Percentiles rank a stretch among this genome's conserved stretches.
phyloP scores from a whole-genome alignment of 306 rosid genomes.

The Corylus heterophylla region DNA sequence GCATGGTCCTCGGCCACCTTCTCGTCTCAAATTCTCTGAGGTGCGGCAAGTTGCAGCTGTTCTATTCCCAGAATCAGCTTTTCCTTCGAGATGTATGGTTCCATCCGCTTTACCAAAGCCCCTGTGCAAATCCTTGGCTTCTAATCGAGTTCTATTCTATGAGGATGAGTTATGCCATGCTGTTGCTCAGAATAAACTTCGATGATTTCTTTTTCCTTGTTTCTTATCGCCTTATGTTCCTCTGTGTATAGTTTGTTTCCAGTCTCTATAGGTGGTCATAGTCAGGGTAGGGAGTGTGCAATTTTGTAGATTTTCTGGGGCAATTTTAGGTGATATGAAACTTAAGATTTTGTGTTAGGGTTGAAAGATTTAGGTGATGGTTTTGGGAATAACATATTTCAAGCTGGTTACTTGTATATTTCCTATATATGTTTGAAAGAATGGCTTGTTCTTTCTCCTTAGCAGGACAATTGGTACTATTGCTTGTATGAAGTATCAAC shows the following conservation, averaged over 20 bases:
- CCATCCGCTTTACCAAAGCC: conserved; percentile 77
- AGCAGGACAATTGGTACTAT: background rate
- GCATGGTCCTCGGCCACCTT: conserved; percentile 88
- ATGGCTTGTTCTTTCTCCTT: conserved; percentile 21
- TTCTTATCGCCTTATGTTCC: conserved; percentile 20
- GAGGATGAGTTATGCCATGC: conserved; percentile 97
- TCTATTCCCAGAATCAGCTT: conserved; percentile 79
- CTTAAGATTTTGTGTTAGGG: conserved; percentile 44
- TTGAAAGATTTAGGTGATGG: conserved; percentile 34
- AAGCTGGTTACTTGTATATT: conserved; percentile 50
- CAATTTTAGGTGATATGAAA: conserved; percentile 58
- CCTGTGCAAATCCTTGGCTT: conserved; percentile 80
- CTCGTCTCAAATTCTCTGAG: conserved; percentile 85
- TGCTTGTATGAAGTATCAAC: background rate
- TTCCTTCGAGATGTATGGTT: conserved; percentile 70
- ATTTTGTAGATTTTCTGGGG: conserved; percentile 62
- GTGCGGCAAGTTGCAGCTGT: conserved; percentile 91
- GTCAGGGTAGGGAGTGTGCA: conserved; percentile 47
- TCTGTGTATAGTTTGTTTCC: conserved; percentile 49
- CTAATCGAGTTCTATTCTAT: conserved; percentile 84
- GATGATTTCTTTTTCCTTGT: conserved; percentile 36
- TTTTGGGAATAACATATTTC: conserved; percentile 41
- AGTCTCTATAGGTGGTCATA: conserved; percentile 29
- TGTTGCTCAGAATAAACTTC: conserved; percentile 94
- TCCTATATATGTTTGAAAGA: conserved; percentile 31